phyloP scores from a whole-genome alignment of 192 early-diverging fungal genomes.

The Coemansia sp. region DNA sequence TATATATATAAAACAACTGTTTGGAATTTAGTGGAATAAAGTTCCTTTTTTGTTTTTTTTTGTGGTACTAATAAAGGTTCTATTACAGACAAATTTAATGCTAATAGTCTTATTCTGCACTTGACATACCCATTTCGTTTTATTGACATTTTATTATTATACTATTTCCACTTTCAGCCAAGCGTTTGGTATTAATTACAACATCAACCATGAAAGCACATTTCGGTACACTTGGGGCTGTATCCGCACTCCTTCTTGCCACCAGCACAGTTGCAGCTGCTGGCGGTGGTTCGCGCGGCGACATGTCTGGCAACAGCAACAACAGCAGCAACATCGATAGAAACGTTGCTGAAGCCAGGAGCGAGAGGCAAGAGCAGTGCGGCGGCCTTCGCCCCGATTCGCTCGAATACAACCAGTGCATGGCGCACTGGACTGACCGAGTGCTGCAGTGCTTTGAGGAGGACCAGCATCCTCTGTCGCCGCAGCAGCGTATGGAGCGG shows the following conservation, averaged over 20 bases:
- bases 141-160: neutral
- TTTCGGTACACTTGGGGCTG: slow-evolving; percentile 40
- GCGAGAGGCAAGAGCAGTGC: slow-evolving; percentile 43
- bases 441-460: slow-evolving; percentile 40
- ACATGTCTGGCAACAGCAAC: slow-evolving; percentile 5
- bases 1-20: too few relatives aligned
- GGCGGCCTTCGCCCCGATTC: slow-evolving; percentile 35
- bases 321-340: slow-evolving; percentile 11
- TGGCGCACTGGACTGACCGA: slow-evolving; percentile 53
- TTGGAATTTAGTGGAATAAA: too few relatives aligned
- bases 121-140: neutral
- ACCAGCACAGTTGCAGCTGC: slow-evolving; percentile 20
- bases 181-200: neutral
- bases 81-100: too few relatives aligned
- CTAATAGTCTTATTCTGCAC: too few relatives aligned
- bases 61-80: too few relatives aligned
- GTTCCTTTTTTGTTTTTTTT: too few relatives aligned
- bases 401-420: slow-evolving; percentile 54
- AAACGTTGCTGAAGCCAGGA: slow-evolving; percentile 13
- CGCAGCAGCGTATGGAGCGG: slow-evolving; percentile 31
- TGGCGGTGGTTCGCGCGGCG: neutral
- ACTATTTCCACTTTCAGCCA: neutral
- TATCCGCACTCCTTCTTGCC: slow-evolving; percentile 31
- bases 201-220: slow-evolving; percentile 24
- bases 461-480: slow-evolving; percentile 22